Evolutionary conservation across 2,329 filamentous ascomycete genomes (phyloP), one percentile per base, ranked within the genome.

Genomic region (Fusarium miscanthi): DNA sequence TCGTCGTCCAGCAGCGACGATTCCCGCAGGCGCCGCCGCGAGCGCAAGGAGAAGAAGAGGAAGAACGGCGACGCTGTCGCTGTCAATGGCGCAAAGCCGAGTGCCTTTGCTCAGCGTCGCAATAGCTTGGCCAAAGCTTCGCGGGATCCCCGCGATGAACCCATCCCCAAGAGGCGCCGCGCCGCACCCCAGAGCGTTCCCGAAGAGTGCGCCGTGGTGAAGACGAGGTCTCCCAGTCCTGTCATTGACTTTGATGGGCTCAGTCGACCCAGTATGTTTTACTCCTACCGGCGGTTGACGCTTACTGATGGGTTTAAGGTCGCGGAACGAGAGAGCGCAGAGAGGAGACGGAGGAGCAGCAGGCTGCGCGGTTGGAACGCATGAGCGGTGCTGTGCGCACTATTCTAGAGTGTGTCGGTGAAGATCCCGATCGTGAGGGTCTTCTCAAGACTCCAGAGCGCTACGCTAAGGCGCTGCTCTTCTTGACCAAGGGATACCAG

Each of bases 401-500:
- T 4, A 85, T 93, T 19, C 87, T 92, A 35, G 91, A 92, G 79
- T 92, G 90, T 74, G 84, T 92, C 10, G 91, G 91, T 74, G 91
- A 92, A 81, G 90, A 93, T 73, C 89, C 90, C 0, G 86, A 90
- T 73, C 86, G 91, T 37, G 88, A 91, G 70, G 90, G 91, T 45
- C 82, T 93, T 43, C 84, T 91, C 21, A 89, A 86, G 43, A 92
- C 91, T 0, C 96, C 96, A 0, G 90, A 93, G 78, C 89, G 96
- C 69, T 99, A 98, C 81, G 95, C 96, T 51, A 96, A 97, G 83
- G 96, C 96, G 19, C 91, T 99, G 89, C 89, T 98, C 71, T 97
- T 93, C 85, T 94, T 99, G 82, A 99, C 96, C 10, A 94, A 97
- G 81, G 96, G 96, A 46, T 99, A 99, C 81, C 94, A 98, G 84